Base-by-base conservation (phyloP, 2,329 filamentous ascomycete species). In the Zalaria sp. region DNA sequence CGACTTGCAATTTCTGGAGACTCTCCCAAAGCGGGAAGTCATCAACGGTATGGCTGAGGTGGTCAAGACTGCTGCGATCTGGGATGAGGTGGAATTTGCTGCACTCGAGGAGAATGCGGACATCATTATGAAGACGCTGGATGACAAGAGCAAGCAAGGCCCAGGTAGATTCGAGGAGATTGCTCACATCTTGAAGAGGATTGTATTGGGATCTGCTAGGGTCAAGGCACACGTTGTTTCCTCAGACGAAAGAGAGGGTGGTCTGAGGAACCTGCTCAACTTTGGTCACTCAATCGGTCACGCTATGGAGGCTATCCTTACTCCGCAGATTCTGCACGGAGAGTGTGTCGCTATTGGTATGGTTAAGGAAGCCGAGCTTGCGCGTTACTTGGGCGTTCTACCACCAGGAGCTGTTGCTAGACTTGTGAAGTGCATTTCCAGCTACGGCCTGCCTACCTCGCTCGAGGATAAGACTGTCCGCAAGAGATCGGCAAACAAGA, bases 1-100 rank as follows among this genome's bases (percentile, higher is more conserved):
- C 53, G 91, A 98, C 61, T 70, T 96, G 46, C 74, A 79, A 43
- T 96, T 98, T 57, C 71, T 98, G 42, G 85, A 93, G 58, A 93
- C 87, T 1, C 69, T 98, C 18, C 88, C 89, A 1, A 79, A 81
- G 49, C 75, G 91, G 50, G 89, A 98, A 63, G 89, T 98, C 57
- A 87, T 95, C 63, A 98, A 98, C 60, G 91, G 91, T 46, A 95
- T 98, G 89, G 91, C 89, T 26, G 91, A 98, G 66, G 89, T 98
- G 27, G 50, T 56, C 35, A 59, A 73, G 74, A 98, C 91, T 3
- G 91, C 91, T 3, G 91, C 91, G 41, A 96, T 98, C 53, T 95
- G 89, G 77, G 78, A 93, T 54, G 86, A 93, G 61, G 65, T 71
- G 6, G 89, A 95, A 56, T 98, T 98, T 58, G 73, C 80, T 35